Evolutionary conservation across 345 rosid species (phyloP), one percentile per base, ranked within the genome.

Genomic region (Populus tremula): DNA sequence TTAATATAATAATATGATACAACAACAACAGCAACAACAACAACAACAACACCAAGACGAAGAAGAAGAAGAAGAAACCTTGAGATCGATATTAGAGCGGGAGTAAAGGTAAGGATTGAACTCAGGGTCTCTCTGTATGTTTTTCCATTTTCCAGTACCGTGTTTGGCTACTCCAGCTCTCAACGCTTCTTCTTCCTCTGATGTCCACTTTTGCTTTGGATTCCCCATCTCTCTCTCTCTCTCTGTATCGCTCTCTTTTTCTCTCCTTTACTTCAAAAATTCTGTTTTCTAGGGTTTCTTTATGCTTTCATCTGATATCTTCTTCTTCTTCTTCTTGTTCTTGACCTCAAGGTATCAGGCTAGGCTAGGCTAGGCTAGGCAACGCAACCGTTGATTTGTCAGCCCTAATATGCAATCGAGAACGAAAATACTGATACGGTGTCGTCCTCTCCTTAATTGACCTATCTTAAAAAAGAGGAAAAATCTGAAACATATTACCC

Each of bases 31-130:
- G 53, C 47, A 36, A n/a, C 50, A 27, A 69, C n/a, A 70, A 25
- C 41, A 31, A 16, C 50, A 27, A 69, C n/a, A 70, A 25, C 41
- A 33, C 4, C 35, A 33, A 33, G 5, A 33, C 5, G 35, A 47
- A 14, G 39, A 66, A 10, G 31, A 71, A 70, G 31, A 72, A 53
- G 62, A 71, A 74, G 35, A 27, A 68, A 91, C 98, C 97, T 91
- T 92, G 85, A 94, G 97, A 85, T 91, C 88, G 85, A 88, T 86
- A 81, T 93, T 91, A 81, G 91, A 87, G 82, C 94, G 97, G 73
- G 86, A 74, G 78, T 35, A 75, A 54, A 94, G 90, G 72, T 75
- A 80, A 62, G 79, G 87, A 56, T 86, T 80, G 76, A 92, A 93
- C 76, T 90, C 88, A 2, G 96, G 94, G 77, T 94, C 95, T 56